Conservation (phyloP, 2,329 filamentous ascomycete genomes). For the Fusarium ambrosium region DNA sequence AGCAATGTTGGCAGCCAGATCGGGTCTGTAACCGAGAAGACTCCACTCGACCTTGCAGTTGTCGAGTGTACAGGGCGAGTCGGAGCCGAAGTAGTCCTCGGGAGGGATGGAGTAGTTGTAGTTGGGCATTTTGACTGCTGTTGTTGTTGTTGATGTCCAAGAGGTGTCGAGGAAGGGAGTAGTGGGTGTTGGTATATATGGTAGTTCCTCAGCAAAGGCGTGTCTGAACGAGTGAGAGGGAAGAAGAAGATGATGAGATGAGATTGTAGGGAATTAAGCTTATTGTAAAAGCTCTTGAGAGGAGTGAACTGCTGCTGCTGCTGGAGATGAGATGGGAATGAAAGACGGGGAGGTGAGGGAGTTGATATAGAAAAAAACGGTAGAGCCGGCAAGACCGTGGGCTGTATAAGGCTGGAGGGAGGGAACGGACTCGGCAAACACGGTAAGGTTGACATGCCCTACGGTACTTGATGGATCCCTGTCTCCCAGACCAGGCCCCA, state of each 20-base stretch:
- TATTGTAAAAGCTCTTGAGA: conserved; percentile 19
- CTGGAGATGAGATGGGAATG: conserved; percentile 21
- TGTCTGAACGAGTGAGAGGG: not conserved
- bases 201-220: not conserved
- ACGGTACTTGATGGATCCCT: not conserved
- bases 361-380: conserved; percentile 32
- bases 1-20: conserved; percentile 64
- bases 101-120: conserved; percentile 36
- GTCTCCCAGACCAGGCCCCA: not conserved
- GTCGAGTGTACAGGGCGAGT: conserved; percentile 62
- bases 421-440: conserved; percentile 25
- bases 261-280: conserved; percentile 22
- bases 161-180: not conserved
- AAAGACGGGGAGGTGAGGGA: conserved; percentile 10
- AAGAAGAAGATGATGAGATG: conserved; percentile 1
- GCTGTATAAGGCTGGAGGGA: not conserved
- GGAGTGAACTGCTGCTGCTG: conserved; percentile 5
- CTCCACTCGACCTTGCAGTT: conserved; percentile 61
- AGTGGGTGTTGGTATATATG: not conserved
- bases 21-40: conserved; percentile 68
- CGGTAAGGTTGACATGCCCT: not conserved
- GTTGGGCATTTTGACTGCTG: conserved; percentile 38
- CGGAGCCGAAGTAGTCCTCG: conserved; percentile 57
- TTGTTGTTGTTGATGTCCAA: not conserved
- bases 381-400: not conserved